Evolutionary conservation across 805 yeast species (phyloP).

Genomic region (Yarrowia hollandica): DNA sequence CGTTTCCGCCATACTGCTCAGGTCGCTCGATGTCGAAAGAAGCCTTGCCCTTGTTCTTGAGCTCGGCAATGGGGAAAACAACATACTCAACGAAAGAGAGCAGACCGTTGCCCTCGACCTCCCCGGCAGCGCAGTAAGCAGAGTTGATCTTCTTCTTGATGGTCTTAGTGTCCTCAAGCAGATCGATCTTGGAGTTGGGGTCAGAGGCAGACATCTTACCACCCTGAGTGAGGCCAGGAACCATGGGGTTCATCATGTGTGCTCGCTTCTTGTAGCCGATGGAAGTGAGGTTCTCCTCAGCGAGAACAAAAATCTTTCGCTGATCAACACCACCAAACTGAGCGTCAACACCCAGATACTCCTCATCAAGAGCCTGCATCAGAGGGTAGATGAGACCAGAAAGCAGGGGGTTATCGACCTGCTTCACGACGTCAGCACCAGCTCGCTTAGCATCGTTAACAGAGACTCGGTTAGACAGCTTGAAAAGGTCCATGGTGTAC

Average conservation of each 20-base stretch:
- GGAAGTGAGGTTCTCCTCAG: conserved; percentile 86
- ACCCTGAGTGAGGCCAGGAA: conserved; percentile 95
- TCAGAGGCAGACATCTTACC: conserved; percentile 98
- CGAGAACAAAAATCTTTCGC: conserved; percentile 93
- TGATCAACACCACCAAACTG: conserved; percentile 99
- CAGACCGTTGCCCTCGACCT: conserved; percentile 85
- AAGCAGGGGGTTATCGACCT: conserved; percentile 88
- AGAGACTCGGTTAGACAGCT: conserved; percentile 76
- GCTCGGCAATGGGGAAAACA: conserved; percentile 79
- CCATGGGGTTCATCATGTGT: conserved; percentile 98
- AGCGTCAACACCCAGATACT: conserved; percentile 81
- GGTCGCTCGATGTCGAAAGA: conserved; percentile 82
- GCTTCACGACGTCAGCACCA: conserved; percentile 99
- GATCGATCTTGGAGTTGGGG: conserved; percentile 95
- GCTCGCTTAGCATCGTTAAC: conserved; percentile 98
- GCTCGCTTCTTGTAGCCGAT: conserved; percentile 96
- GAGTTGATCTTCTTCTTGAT: conserved; percentile 88
- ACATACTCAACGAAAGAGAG: conserved; percentile 83
- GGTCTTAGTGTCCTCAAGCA: conserved; percentile 81
- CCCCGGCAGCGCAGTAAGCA: conserved; percentile 96
- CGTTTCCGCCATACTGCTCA: conserved; percentile 95
- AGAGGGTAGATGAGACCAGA: conserved; percentile 95
- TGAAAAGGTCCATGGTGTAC: conserved; percentile 87
- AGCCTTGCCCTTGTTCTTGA: conserved; percentile 57
- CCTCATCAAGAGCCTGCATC: conserved; percentile 98